Evolutionary conservation across 768 basidiomycete species (phyloP).

Genomic region (Mycena galericulata): DNA sequence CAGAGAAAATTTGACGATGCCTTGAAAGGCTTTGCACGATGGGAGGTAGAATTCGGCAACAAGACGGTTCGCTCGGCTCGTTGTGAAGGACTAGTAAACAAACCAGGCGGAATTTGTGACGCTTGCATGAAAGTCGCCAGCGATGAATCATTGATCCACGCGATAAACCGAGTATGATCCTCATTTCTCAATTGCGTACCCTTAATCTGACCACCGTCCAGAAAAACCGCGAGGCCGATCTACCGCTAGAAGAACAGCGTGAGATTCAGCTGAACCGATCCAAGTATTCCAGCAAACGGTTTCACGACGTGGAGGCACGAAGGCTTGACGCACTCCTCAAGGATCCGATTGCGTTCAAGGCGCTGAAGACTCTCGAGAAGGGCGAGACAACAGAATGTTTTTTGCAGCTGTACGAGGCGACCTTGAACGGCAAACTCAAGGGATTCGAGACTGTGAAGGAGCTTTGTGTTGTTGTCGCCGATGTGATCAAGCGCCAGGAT

Average conservation of each 20-base stretch:
- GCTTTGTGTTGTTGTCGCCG: neutral
- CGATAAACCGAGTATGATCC: neutral
- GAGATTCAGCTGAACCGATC: neutral
- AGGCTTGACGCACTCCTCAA: neutral
- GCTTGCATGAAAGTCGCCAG: neutral
- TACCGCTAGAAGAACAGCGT: constrained; percentile 3
- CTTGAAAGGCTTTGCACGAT: neutral
- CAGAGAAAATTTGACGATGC: neutral
- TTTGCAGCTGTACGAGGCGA: constrained; percentile 13
- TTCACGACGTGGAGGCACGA: neutral
- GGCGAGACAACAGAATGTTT: constrained; percentile 10
- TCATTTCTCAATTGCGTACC: neutral
- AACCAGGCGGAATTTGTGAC: neutral
- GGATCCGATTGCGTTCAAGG: constrained; percentile 13
- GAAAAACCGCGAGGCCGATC: constrained; percentile 9
- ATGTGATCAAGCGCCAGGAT: neutral
- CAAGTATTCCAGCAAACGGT: neutral
- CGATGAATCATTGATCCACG: neutral
- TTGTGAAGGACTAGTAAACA: constrained; percentile 1
- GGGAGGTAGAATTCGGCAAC: constrained; percentile 7
- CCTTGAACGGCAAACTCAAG: constrained; percentile 4
- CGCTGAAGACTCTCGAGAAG: constrained; percentile 15
- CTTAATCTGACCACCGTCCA: neutral
- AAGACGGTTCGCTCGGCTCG: neutral
- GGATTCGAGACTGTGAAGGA: constrained; percentile 1